A percentile compares a stretch with the other conserved stretches of the same genome.
Conservation (phyloP, 192 early-diverging fungal species). For the Linnemannia elongata region DNA sequence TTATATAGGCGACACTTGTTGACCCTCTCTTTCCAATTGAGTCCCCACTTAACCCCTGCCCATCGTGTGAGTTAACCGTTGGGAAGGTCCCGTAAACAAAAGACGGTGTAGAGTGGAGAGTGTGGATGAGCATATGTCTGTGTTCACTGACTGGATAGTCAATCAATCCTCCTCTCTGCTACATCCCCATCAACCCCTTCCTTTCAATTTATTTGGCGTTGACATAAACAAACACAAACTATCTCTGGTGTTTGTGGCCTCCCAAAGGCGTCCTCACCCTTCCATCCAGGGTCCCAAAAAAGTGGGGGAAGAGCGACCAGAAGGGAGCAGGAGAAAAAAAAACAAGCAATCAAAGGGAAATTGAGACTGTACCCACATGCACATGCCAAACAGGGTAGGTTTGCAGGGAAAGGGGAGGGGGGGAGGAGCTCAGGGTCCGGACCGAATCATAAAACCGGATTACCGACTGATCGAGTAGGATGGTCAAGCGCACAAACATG, state of each 20-base stretch:
- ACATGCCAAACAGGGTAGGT: neutral
- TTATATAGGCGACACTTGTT: neutral
- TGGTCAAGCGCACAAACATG: neutral
- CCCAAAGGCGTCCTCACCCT: neutral
- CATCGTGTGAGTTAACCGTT: slow-evolving; percentile 3
- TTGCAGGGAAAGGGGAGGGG: too few relatives aligned
- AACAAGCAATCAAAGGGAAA: neutral
- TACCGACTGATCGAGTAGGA: neutral
- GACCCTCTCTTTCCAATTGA: neutral
- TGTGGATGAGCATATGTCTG: too few relatives aligned
- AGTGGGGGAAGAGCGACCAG: neutral
- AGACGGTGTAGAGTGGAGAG: too few relatives aligned
- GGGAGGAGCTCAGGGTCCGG: neutral
- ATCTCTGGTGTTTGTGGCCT: neutral
- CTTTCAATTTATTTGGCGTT: neutral
- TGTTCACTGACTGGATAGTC: neutral
- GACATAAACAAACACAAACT: neutral
- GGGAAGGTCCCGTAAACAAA: neutral
- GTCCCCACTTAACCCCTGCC: neutral
- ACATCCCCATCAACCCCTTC: neutral
- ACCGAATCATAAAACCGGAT: neutral
- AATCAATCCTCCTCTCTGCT: neutral
- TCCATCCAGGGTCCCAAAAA: neutral
- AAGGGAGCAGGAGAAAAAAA: neutral
- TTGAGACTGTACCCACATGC: neutral